Percentiles rank a stretch among this genome's conserved stretches.
phyloP scores from a whole-genome alignment of 2,329 filamentous ascomycete species.

The Arthrobotrys musiformis region DNA sequence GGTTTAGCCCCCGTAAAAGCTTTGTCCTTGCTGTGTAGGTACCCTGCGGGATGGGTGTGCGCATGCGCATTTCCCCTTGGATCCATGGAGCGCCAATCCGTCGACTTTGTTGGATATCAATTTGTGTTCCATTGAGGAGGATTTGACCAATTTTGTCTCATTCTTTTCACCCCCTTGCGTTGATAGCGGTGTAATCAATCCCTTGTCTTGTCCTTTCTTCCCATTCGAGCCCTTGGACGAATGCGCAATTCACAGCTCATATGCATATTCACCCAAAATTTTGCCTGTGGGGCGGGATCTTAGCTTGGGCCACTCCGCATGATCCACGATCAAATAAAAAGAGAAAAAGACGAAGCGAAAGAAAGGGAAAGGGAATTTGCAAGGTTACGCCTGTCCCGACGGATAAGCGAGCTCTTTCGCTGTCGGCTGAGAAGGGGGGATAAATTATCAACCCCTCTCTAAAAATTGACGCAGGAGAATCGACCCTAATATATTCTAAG shows the following conservation, averaged over 20 bases:
- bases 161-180: slow-evolving; percentile 14
- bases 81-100: no score
- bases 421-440: neutral
- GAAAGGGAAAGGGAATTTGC: no score
- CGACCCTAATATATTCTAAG: neutral
- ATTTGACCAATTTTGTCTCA: neutral
- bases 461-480: neutral
- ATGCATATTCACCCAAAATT: slow-evolving; percentile 31
- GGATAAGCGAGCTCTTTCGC: neutral
- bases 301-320: neutral
- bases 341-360: no score
- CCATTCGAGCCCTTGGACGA: slow-evolving; percentile 21
- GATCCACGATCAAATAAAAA: neutral
- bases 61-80: neutral
- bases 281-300: neutral
- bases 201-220: slow-evolving; percentile 5
- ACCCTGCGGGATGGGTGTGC: neutral
- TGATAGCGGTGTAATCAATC: neutral
- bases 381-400: neutral
- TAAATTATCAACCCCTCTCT: neutral
- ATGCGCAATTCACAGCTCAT: slow-evolving; percentile 23
- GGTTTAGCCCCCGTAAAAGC: no score
- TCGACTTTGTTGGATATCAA: slow-evolving; percentile 44
- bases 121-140: slow-evolving; percentile 3
- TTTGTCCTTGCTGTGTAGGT: neutral